Percentiles rank a stretch among this genome's conserved stretches.
Conservation (phyloP, 2,329 filamentous ascomycete genomes). For the Monilinia polystroma region DNA sequence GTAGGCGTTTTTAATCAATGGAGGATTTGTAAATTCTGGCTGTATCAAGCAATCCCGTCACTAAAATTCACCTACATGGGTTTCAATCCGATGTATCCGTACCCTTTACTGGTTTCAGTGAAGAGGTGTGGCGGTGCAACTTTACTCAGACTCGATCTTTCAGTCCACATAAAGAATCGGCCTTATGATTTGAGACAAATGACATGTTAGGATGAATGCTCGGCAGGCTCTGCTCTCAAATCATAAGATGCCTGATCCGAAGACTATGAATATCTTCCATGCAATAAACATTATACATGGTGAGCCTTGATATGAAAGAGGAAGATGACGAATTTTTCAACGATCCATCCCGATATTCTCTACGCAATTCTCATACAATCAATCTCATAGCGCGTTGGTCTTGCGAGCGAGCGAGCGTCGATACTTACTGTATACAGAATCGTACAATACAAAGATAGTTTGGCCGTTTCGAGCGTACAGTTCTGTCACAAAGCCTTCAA, state of each 20-base stretch:
- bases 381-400: neutral
- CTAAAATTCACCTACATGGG: too few species aligned
- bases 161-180: neutral
- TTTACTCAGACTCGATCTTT: neutral
- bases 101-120: neutral
- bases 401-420: neutral
- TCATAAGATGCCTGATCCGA: slow-evolving; percentile 3
- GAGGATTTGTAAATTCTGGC: too few species aligned
- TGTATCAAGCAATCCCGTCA: too few species aligned
- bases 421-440: neutral
- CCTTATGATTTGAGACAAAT: neutral
- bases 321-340: neutral
- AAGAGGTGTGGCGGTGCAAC: slow-evolving; percentile 17
- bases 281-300: neutral
- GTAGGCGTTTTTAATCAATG: too few species aligned
- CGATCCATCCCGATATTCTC: neutral
- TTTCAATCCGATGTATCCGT: too few species aligned
- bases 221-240: neutral
- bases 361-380: neutral
- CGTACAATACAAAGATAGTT: neutral
- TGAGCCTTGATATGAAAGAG: neutral
- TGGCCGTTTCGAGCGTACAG: neutral
- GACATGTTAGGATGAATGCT: neutral
- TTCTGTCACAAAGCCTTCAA: neutral
- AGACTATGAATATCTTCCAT: neutral